phyloP scores from a whole-genome alignment of 345 rosid species.

The Mangifera indica region DNA sequence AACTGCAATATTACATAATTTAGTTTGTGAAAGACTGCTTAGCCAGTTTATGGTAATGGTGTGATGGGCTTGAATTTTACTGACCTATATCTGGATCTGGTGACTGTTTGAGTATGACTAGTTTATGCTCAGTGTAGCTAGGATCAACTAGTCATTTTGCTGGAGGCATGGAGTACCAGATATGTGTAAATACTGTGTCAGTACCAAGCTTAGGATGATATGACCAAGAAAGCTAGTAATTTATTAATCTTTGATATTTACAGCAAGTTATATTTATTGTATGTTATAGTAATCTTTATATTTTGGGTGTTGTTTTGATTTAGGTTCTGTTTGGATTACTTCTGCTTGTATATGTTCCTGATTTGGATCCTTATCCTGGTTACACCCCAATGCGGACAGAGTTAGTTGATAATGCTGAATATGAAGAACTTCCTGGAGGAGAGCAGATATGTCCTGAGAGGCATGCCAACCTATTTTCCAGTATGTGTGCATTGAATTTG shows the following conservation, averaged over 20 bases:
- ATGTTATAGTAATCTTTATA: slow-evolving; percentile 12
- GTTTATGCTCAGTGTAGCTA: not conserved
- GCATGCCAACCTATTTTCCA: slow-evolving; percentile 66
- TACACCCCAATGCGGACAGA: slow-evolving; percentile 63
- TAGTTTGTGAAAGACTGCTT: not conserved
- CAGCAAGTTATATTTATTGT: slow-evolving; percentile 8
- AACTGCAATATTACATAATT: not conserved
- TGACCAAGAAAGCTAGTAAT: not conserved
- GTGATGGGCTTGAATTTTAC: not conserved
- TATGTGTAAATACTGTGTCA: not conserved
- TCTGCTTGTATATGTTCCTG: slow-evolving; percentile 69
- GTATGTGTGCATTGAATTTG: slow-evolving; percentile 43
- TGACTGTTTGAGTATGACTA: not conserved
- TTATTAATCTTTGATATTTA: slow-evolving; percentile 9
- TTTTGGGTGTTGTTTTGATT: slow-evolving; percentile 21
- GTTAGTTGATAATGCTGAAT: slow-evolving; percentile 60
- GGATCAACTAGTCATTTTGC: slow-evolving; percentile 2
- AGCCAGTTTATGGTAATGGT: not conserved
- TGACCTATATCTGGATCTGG: not conserved
- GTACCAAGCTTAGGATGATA: not conserved
- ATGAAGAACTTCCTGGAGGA: slow-evolving; percentile 90
- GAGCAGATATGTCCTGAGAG: slow-evolving; percentile 92
- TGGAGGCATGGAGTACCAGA: not conserved
- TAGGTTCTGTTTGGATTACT: slow-evolving; percentile 89
- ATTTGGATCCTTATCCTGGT: slow-evolving; percentile 89